Evolutionary conservation across 805 yeast species (phyloP).

Genomic region (Starmerella apis): DNA sequence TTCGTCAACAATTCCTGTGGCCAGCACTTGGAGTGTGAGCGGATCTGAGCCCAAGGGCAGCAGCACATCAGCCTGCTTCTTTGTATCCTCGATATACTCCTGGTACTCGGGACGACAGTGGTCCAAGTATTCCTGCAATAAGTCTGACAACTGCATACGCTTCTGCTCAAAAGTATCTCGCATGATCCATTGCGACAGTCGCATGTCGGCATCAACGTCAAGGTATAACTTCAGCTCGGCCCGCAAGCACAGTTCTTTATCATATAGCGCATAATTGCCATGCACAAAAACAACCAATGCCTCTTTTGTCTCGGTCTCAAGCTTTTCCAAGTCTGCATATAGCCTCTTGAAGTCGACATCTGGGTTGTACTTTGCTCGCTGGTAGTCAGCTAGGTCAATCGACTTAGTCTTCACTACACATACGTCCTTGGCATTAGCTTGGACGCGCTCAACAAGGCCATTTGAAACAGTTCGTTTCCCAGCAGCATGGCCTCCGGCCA

Average conservation of each 20-base stretch:
- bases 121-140: conserved; percentile 41
- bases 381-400: conserved; percentile 40
- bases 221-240: conserved; percentile 63
- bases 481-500: conserved; percentile 56
- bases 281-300: conserved; percentile 42
- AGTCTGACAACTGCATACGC: conserved; percentile 25
- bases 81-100: conserved; percentile 49
- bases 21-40: conserved; percentile 47
- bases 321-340: conserved; percentile 12
- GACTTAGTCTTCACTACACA: conserved; percentile 12
- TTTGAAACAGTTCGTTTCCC: conserved; percentile 38
- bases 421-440: conserved; percentile 25
- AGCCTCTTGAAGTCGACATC: conserved; percentile 31
- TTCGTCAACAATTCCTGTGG: conserved; percentile 46
- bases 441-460: conserved; percentile 31
- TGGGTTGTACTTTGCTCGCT: conserved; percentile 26
- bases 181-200: conserved; percentile 64
- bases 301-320: background rate
- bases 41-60: conserved; percentile 60
- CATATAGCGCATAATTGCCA: conserved; percentile 73
- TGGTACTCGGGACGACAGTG: conserved; percentile 56
- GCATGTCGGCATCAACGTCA: conserved; percentile 74
- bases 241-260: conserved; percentile 42
- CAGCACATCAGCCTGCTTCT: conserved; percentile 62
- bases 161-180: conserved; percentile 28